phyloP scores from a whole-genome alignment of 2,329 filamentous ascomycete species.

The Ramichloridium luteum region DNA sequence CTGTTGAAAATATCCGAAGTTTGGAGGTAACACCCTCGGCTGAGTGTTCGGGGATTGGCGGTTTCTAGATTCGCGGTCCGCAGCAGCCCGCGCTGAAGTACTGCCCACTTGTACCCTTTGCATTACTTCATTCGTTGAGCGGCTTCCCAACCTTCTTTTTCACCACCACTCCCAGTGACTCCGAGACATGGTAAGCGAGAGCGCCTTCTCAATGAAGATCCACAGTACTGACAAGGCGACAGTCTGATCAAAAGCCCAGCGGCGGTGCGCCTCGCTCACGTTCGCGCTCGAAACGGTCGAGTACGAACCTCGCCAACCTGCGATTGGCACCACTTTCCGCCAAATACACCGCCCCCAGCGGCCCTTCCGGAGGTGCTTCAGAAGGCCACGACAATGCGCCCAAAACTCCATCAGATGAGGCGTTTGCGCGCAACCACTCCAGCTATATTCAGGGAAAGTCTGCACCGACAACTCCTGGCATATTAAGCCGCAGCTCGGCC shows the following conservation, averaged over 20 bases:
- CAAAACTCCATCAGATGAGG: conserved; percentile 14
- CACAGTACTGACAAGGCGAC: neutral
- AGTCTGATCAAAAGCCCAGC: neutral
- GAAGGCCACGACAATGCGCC: conserved; percentile 24
- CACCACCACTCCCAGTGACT: too few species aligned
- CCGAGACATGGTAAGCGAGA: too few species aligned
- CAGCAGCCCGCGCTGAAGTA: too few species aligned
- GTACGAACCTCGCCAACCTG: conserved; percentile 47
- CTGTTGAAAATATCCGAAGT: too few species aligned
- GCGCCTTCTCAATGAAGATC: too few species aligned
- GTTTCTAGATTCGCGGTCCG: too few species aligned
- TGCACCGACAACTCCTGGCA: conserved; percentile 37
- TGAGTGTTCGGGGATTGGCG: too few species aligned
- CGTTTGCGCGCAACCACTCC: conserved; percentile 21
- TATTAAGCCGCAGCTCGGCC: conserved; percentile 33
- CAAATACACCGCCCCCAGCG: conserved; percentile 27
- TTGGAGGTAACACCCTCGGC: too few species aligned
- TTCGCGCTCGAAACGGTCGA: conserved; percentile 37
- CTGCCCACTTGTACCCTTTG: too few species aligned
- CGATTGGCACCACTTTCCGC: conserved; percentile 48
- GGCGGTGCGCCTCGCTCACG: conserved; percentile 15
- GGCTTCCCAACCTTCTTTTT: too few species aligned
- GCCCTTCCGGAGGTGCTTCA: conserved; percentile 2
- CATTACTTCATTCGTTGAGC: neutral
- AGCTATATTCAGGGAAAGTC: conserved; percentile 39